A percentile compares a stretch with the other conserved stretches of the same genome.
Conservation (phyloP, 2,329 filamentous ascomycete species). For the Fusarium sp. region DNA sequence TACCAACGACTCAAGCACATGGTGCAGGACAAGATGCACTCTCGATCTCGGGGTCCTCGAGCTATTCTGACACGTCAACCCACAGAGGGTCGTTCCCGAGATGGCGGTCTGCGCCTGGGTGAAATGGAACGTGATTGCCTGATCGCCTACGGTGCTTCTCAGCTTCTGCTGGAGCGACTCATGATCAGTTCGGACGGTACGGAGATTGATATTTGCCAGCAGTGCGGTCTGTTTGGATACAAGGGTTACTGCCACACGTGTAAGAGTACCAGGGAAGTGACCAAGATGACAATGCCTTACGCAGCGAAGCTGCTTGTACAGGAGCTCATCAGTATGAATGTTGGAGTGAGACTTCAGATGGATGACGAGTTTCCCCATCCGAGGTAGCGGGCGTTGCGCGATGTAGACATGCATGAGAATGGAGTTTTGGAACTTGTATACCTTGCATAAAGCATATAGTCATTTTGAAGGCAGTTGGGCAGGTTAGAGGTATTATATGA, state of each 20-base stretch:
- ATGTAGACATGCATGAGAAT: constrained; percentile 28
- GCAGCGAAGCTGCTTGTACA: constrained; percentile 96
- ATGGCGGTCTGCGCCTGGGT: constrained; percentile 90
- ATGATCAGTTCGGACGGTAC: constrained; percentile 96
- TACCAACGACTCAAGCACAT: constrained; percentile 99
- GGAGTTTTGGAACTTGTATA: constrained; percentile 35
- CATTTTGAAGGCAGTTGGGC: constrained; percentile 15
- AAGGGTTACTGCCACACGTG: constrained; percentile 95
- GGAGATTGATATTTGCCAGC: constrained; percentile 91
- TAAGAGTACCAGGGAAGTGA: constrained; percentile 82
- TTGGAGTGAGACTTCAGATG: constrained; percentile 89
- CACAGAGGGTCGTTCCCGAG: constrained; percentile 91
- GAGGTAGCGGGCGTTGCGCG: constrained; percentile 41
- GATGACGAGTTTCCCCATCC: constrained; percentile 91
- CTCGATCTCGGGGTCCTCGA: constrained; percentile 85
- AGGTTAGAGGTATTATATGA: constrained; percentile 22
- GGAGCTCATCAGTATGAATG: constrained; percentile 98
- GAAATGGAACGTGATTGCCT: constrained; percentile 99
- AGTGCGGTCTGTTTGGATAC: constrained; percentile 94
- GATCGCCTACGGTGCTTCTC: constrained; percentile 94
- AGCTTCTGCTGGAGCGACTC: constrained; percentile 88
- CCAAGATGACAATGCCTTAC: constrained; percentile 96
- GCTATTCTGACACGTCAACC: constrained; percentile 95
- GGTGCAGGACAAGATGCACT: constrained; percentile 99
- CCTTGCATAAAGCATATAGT: constrained; percentile 29